Conservation (phyloP, 139 green algal genomes). For the Pseudopediastrum boryanum region DNA sequence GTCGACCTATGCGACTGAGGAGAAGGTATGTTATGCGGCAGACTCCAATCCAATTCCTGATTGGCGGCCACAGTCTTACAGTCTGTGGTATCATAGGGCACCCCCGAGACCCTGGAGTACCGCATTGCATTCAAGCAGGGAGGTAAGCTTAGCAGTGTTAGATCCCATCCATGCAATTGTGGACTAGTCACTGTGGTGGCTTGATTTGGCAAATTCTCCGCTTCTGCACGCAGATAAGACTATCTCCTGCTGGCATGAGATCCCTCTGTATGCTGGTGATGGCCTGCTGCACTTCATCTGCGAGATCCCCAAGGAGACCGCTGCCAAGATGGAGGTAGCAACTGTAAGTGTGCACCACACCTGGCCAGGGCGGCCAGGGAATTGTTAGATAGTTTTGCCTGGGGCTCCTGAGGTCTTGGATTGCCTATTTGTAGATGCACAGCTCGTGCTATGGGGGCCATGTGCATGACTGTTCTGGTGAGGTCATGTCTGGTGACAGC, state of each 20-base stretch:
- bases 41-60: not conserved
- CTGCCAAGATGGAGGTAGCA: conserved; percentile 98
- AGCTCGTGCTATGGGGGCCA: no score
- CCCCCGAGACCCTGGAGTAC: conserved; percentile 78
- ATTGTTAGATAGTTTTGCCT: no score
- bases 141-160: conserved; percentile 54
- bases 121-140: conserved; percentile 86
- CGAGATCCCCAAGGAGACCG: conserved; percentile 99
- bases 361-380: no score
- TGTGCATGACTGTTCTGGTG: no score
- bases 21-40: conserved; percentile 40
- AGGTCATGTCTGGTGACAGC: no score
- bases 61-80: not conserved
- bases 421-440: no score
- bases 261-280: conserved; percentile 89
- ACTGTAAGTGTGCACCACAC: conserved; percentile 64
- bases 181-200: not conserved
- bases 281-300: conserved; percentile 95
- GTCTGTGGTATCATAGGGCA: conserved; percentile 58
- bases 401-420: no score
- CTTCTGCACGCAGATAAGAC: conserved; percentile 52
- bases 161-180: not conserved
- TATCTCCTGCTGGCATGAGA: conserved; percentile 97
- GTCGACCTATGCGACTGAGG: conserved; percentile 36
- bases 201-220: not conserved